Conservation (phyloP, 306 rosid genomes). For the Abrus precatorius region DNA sequence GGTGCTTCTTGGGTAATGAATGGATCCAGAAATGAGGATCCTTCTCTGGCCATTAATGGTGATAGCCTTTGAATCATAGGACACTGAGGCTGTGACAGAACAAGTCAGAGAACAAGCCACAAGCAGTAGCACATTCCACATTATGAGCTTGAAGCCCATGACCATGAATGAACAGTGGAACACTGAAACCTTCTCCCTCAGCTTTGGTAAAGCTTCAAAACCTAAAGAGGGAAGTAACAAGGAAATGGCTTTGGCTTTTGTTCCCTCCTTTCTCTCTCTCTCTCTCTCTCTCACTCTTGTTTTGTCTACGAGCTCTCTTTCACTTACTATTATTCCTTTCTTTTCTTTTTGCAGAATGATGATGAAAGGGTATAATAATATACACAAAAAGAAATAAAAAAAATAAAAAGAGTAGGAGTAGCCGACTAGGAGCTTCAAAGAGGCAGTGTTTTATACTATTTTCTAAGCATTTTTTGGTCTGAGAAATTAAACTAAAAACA, state of each 20-base stretch:
- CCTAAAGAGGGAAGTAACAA: constrained; percentile 45
- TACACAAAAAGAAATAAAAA: neutral
- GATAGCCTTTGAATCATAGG: constrained; percentile 90
- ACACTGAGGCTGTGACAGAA: constrained; percentile 76
- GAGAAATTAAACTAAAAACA: neutral
- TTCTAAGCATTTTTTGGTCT: neutral
- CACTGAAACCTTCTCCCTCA: neutral
- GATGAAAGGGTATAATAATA: neutral
- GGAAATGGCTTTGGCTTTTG: constrained; percentile 52
- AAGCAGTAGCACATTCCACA: constrained; percentile 63
- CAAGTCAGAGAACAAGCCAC: constrained; percentile 51
- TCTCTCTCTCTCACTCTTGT: neutral
- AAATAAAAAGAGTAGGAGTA: constrained; percentile 13
- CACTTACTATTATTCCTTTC: neutral
- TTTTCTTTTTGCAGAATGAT: constrained; percentile 32
- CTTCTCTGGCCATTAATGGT: constrained; percentile 93
- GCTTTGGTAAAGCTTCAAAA: constrained; percentile 52
- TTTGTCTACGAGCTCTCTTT: constrained; percentile 17
- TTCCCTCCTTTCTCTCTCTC: constrained; percentile 9
- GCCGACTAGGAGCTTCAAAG: constrained; percentile 34
- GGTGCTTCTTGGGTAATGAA: constrained; percentile 98
- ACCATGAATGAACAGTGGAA: constrained; percentile 18
- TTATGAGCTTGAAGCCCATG: constrained; percentile 68
- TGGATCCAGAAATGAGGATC: constrained; percentile 97
- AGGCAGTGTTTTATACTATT: neutral